A percentile compares a stretch with the other conserved stretches of the same genome.
phyloP scores from a whole-genome alignment of 2,329 filamentous ascomycete genomes.

The Pseudocercospora fijiensis region DNA sequence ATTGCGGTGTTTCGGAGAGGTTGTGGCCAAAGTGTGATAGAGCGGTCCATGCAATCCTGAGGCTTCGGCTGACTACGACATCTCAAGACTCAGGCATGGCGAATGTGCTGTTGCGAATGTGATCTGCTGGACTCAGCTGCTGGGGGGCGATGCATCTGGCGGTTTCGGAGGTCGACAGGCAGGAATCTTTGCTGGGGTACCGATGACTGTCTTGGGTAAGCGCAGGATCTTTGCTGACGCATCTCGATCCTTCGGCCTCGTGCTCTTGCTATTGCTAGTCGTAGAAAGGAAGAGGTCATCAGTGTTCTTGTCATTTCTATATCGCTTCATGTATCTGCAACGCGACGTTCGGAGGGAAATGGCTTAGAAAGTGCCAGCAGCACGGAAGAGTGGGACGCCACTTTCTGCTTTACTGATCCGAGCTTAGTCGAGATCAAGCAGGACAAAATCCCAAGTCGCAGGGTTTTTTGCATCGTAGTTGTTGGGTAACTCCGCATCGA shows the following conservation, averaged over 20 bases:
- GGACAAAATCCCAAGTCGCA: neutral
- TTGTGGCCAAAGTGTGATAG: neutral
- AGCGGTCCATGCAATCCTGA: neutral
- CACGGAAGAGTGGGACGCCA: neutral
- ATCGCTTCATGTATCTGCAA: neutral
- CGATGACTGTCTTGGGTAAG: neutral
- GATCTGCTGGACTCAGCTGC: neutral
- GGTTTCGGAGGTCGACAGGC: neutral
- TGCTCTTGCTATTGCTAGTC: neutral
- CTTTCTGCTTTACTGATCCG: neutral
- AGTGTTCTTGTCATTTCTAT: neutral
- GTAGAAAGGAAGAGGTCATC: neutral
- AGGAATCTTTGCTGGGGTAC: neutral
- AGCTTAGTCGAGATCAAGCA: neutral
- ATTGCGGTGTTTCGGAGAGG: neutral
- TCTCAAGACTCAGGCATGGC: neutral
- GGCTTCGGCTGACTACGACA: neutral
- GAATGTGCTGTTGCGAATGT: neutral
- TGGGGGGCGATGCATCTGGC: neutral
- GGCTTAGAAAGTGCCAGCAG: neutral
- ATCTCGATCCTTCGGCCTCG: neutral
- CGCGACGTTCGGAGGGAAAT: neutral
- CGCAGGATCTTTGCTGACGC: neutral
- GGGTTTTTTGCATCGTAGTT: neutral
- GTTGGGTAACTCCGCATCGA: too few species aligned